Evolutionary conservation across 228 moss, liverwort and hornwort genomes (phyloP).

Genomic region (Sphagnum fallax): DNA sequence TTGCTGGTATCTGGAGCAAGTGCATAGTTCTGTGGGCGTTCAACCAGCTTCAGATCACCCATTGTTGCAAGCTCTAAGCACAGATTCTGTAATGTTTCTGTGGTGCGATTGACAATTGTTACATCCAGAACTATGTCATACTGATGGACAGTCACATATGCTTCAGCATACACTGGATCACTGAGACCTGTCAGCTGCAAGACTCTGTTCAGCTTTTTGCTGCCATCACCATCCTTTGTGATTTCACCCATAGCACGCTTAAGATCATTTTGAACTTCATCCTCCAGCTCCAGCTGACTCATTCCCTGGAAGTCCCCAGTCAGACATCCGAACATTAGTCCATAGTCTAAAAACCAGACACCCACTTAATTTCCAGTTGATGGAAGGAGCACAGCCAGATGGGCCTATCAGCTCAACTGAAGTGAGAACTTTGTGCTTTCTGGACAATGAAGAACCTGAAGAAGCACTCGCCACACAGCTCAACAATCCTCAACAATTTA

Average conservation of each 20-base stretch:
- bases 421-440: too few relatives aligned
- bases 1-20: slow-evolving; percentile 86
- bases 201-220: slow-evolving; percentile 50
- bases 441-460: too few relatives aligned
- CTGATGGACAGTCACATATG: slow-evolving; percentile 61
- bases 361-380: too few relatives aligned
- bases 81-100: slow-evolving; percentile 89
- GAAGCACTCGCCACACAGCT: too few relatives aligned
- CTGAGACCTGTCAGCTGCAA: slow-evolving; percentile 66
- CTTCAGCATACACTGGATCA: slow-evolving; percentile 75
- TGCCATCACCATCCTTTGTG: slow-evolving; percentile 36
- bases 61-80: slow-evolving; percentile 96
- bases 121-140: slow-evolving; percentile 97
- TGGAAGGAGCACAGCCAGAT: too few relatives aligned
- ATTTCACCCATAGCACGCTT: slow-evolving; percentile 61
- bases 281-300: slow-evolving; percentile 69
- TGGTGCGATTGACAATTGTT: slow-evolving; percentile 87
- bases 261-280: slow-evolving; percentile 54
- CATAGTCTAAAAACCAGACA: too few relatives aligned
- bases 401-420: too few relatives aligned
- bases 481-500: too few relatives aligned
- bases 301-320: slow-evolving; percentile 26
- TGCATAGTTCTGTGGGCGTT: slow-evolving; percentile 96
- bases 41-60: slow-evolving; percentile 97
- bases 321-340: not conserved